Evolutionary conservation across 148 eudicot genomes (phyloP).

Genomic region (Rhododendron griersonianum): DNA sequence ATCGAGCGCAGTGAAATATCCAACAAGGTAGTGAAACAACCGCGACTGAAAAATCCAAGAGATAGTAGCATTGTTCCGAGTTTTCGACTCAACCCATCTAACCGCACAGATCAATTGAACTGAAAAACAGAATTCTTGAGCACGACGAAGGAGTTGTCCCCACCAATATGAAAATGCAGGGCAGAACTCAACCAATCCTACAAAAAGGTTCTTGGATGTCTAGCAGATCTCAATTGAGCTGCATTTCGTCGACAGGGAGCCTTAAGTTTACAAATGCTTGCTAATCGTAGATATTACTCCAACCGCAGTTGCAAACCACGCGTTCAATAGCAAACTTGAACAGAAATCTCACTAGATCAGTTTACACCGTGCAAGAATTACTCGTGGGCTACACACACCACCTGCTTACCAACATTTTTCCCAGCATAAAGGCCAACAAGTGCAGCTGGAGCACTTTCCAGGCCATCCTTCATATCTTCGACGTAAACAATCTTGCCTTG

Average conservation of each 20-base stretch:
- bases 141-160: neutral
- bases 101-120: neutral
- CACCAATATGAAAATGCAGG: neutral
- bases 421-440: conserved; percentile 70
- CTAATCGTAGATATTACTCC: neutral
- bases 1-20: neutral
- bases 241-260: neutral
- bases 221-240: neutral
- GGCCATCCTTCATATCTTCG: conserved; percentile 62
- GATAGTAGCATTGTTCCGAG: neutral
- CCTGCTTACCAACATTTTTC: conserved; percentile 75
- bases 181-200: neutral
- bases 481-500: conserved; percentile 71
- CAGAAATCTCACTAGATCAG: neutral
- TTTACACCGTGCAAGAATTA: conserved; percentile 9
- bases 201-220: neutral
- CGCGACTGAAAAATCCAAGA: neutral
- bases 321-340: neutral
- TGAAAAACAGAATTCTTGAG: neutral
- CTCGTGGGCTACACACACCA: conserved; percentile 47
- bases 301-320: neutral
- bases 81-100: neutral
- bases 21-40: neutral
- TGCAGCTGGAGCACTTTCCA: conserved; percentile 70
- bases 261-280: neutral